Percentiles rank a stretch among this genome's conserved stretches.
Conservation (phyloP, 2,329 filamentous ascomycete species). For the Pseudogymnoascus sp. region DNA sequence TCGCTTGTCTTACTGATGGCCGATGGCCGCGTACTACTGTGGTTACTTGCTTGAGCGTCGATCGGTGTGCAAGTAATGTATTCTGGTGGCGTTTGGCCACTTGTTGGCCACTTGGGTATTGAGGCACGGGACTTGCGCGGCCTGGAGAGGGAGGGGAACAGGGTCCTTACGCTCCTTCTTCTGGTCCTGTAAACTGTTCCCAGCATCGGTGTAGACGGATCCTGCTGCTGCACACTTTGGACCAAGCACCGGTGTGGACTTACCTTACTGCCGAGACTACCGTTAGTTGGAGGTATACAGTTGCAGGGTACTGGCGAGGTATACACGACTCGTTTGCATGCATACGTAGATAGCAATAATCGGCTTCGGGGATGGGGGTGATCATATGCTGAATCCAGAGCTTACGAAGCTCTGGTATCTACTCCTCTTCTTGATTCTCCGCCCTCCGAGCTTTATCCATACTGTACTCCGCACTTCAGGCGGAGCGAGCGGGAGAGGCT, state of each 20-base stretch:
- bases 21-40: neutral
- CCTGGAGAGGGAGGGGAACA: neutral
- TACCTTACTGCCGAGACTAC: neutral
- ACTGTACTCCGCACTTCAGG: neutral
- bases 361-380: neutral
- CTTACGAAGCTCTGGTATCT: neutral
- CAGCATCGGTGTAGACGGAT: neutral
- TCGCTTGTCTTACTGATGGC: neutral
- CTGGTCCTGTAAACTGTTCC: neutral
- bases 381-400: neutral
- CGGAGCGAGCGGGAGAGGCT: neutral
- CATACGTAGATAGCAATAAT: neutral
- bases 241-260: neutral
- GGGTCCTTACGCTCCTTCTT: neutral
- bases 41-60: neutral
- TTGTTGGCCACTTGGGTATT: neutral
- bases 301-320: neutral
- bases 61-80: neutral
- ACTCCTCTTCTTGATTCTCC: neutral
- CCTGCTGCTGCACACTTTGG: too few relatives aligned
- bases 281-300: neutral
- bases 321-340: neutral
- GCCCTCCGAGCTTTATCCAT: neutral
- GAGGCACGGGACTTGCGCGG: neutral
- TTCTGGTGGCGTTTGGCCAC: neutral